These are phyloP conservation scores for Leccinum angustisporum DNA, from an alignment of 1,284 basidiomycete genomes.

Conservation along the genomic window DNA sequence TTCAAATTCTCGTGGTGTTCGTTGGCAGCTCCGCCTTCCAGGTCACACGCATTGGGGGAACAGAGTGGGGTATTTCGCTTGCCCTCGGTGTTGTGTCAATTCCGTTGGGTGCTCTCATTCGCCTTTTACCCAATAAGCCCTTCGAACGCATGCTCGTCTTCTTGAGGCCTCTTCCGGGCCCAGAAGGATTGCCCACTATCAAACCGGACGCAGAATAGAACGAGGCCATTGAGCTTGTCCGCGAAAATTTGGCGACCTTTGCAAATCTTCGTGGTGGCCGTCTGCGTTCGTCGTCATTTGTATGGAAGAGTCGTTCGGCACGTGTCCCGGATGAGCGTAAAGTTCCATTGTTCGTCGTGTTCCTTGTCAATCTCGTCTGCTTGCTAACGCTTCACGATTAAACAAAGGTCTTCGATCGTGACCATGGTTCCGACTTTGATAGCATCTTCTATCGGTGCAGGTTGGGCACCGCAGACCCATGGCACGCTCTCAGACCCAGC, in stretches of 20 bases:
- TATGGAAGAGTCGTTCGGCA: conserved; percentile 72
- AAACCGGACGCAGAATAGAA: conserved; percentile 71
- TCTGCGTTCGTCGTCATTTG: conserved; percentile 79
- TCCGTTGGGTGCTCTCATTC: conserved; percentile 84
- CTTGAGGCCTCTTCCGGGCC: conserved; percentile 66
- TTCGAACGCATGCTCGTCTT: conserved; percentile 74
- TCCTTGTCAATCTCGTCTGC: neutral
- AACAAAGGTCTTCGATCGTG: conserved; percentile 61
- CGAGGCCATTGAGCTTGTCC: conserved; percentile 72
- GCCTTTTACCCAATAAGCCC: conserved; percentile 79
- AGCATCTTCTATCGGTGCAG: conserved; percentile 82
- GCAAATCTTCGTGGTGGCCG: conserved; percentile 84
- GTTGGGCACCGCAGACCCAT: conserved; percentile 57
- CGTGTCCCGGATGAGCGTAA: conserved; percentile 51
- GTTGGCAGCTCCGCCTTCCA: conserved; percentile 91
- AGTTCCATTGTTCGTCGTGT: conserved; percentile 38
- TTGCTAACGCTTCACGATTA: conserved; percentile 8
- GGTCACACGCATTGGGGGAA: conserved; percentile 76
- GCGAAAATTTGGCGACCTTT: conserved; percentile 84
- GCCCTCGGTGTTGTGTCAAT: conserved; percentile 85
- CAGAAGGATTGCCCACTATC: conserved; percentile 66
- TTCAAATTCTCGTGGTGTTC: conserved; percentile 89
- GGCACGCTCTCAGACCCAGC: conserved; percentile 75
- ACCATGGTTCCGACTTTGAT: conserved; percentile 89
- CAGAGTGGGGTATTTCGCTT: conserved; percentile 93